Evolutionary conservation across 2,329 filamentous ascomycete genomes (phyloP).

Genomic region (Arthrinium puccinioides): DNA sequence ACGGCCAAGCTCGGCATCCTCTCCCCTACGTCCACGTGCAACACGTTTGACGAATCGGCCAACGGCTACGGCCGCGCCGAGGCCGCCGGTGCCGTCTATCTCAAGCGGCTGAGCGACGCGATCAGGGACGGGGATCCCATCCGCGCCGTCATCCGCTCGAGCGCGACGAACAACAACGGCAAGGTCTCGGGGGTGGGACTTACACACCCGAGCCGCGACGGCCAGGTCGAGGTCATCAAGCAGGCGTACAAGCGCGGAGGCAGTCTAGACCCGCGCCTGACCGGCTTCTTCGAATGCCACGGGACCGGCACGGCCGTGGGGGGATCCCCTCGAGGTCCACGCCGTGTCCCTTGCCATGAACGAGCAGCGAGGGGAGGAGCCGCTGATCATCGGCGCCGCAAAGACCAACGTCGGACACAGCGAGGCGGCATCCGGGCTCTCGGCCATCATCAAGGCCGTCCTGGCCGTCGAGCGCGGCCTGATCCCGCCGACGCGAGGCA

Average conservation of each 20-base stretch:
- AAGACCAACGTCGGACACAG: constrained; percentile 7
- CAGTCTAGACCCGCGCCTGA: constrained; percentile 9
- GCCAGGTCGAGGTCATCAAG: constrained; percentile 10
- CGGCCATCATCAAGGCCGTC: constrained; percentile 3
- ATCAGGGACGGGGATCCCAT: constrained; percentile 13
- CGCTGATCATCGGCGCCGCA: constrained; percentile 5
- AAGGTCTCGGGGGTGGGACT: constrained; percentile 12
- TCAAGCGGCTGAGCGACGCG: constrained; percentile 13
- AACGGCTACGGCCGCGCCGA: constrained; percentile 20
- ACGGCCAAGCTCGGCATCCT: constrained; percentile 23
- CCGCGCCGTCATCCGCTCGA: constrained; percentile 15
- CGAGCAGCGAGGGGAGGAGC: constrained; percentile 4
- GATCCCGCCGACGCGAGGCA: not conserved
- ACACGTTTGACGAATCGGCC: constrained; percentile 19
- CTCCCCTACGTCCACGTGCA: constrained; percentile 22
- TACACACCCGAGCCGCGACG: constrained; percentile 15
- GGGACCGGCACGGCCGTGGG: constrained; percentile 31
- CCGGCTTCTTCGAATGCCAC: constrained; percentile 12
- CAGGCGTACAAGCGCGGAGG: constrained; percentile 7
- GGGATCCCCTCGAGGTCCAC: constrained; percentile 30
- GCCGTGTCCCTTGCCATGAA: constrained; percentile 18
- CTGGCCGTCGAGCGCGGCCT: constrained; percentile 1
- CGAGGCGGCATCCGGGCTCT: constrained; percentile 4
- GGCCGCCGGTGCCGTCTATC: constrained; percentile 11
- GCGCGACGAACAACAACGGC: constrained; percentile 16